Evolutionary conservation across 2,329 filamentous ascomycete species (phyloP).

Genomic region (Ceratocystis alfenasii): DNA sequence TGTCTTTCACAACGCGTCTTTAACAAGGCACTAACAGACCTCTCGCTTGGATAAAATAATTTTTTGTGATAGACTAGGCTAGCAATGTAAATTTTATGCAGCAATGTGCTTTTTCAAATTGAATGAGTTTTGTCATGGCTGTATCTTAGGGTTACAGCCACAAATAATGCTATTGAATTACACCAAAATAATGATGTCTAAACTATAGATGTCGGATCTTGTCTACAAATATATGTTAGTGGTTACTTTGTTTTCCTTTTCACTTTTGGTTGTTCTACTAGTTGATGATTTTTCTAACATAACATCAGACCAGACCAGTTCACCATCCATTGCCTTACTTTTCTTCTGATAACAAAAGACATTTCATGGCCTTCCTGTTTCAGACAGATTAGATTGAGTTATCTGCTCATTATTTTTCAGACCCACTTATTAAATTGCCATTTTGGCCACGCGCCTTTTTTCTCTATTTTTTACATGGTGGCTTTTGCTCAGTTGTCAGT

Average conservation of each 20-base stretch:
- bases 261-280: not conserved
- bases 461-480: not conserved
- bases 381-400: not conserved
- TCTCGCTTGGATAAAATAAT: no score
- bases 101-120: no score
- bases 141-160: no score
- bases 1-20: not conserved
- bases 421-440: not conserved
- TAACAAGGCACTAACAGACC: no score
- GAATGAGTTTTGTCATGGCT: no score
- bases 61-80: no score
- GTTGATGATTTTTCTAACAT: not conserved
- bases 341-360: not conserved
- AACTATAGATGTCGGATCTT: no score
- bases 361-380: not conserved
- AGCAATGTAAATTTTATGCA: no score
- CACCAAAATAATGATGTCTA: no score
- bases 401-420: not conserved
- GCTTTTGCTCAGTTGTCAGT: not conserved
- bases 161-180: no score
- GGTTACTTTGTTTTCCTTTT: not conserved
- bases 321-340: not conserved
- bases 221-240: not conserved
- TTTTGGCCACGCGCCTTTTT: slow-evolving; percentile 14
- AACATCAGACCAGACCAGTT: not conserved